Evolutionary conservation across 441 rosid species (phyloP), one percentile per base, ranked within the genome.

Genomic region (Sinapis alba): DNA sequence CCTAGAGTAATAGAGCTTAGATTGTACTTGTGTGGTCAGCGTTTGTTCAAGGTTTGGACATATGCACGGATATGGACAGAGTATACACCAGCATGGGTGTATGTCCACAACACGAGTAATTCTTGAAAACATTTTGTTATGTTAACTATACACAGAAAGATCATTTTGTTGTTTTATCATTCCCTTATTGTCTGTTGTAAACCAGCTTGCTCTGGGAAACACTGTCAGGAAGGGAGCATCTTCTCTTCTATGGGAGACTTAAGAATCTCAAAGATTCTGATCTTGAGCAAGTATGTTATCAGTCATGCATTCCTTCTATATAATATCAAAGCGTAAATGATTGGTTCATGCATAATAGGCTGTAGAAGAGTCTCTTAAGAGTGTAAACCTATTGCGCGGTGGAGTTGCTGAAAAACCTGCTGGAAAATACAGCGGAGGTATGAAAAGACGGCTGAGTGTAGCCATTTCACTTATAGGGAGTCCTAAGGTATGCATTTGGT

Each of bases 391-490:
- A 43, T 88, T 82, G 56, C 76, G 84, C 58, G 92, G 96, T 23
- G 98, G 89, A 30, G 90, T 91, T 79, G 94, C 91, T 7, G 90
- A 93, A 67, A 93, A 90, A 81, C 84, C 82, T 72, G 90, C 94
- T n/a, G 92, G 94, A 4, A 90, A 90, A 81, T 93, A 91, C 74
- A 93, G 97, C 69, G 98, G 98, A 63, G 98, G 98, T 32, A 93
- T 93, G 97, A 91, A 93, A 82, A 88, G 98, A 81, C 87, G 97
- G 86, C 89, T 93, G 13, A 93, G 97, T 74, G 97, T 93, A 65
- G 94, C 98, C 26, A 91, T 93, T 71, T 91, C 97, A 67, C 83
- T 93, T 62, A 93, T 93, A 26, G 98, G 97, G 74, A 86, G 84
- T 80, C 98, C 98, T 47, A 89, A 87, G 80, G 98, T 88, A 84